phyloP scores from a whole-genome alignment of 2,329 filamentous ascomycete genomes.

The Claviceps spartinae region DNA sequence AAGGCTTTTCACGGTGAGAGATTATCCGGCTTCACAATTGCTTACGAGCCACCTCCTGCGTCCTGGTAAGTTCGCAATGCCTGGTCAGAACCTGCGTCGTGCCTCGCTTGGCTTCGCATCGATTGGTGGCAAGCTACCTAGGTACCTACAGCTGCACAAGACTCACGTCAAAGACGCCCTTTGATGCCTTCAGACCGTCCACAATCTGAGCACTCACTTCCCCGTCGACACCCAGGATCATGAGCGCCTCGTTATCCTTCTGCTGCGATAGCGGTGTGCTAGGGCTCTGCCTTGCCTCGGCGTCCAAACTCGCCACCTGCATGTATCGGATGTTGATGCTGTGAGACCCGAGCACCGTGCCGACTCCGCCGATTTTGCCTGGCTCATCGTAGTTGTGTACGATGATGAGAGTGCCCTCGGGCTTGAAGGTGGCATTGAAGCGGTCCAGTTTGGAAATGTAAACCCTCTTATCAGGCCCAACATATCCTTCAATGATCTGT shows the following conservation, averaged over 20 bases:
- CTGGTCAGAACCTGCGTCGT: no score
- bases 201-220: slow-evolving; percentile 44
- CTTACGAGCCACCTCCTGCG: no score
- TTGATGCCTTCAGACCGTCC: slow-evolving; percentile 31
- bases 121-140: no score
- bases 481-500: slow-evolving; percentile 51
- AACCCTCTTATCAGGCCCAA: slow-evolving; percentile 41
- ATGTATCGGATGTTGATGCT: slow-evolving; percentile 72
- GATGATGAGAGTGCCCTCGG: slow-evolving; percentile 62
- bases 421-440: slow-evolving; percentile 61
- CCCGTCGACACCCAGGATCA: slow-evolving; percentile 66
- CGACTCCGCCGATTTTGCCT: slow-evolving; percentile 72
- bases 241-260: slow-evolving; percentile 54
- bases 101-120: no score
- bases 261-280: slow-evolving; percentile 6
- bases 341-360: slow-evolving; percentile 52
- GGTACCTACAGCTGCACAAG: slow-evolving; percentile 29
- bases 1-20: no score
- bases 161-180: slow-evolving; percentile 43
- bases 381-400: slow-evolving; percentile 71
- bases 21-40: no score
- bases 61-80: no score
- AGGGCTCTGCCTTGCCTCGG: slow-evolving; percentile 10
- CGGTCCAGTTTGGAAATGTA: slow-evolving; percentile 62
- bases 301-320: slow-evolving; percentile 49